Evolutionary conservation across 169 alveolate species (phyloP).

Genomic region (Eimeria sp.): DNA sequence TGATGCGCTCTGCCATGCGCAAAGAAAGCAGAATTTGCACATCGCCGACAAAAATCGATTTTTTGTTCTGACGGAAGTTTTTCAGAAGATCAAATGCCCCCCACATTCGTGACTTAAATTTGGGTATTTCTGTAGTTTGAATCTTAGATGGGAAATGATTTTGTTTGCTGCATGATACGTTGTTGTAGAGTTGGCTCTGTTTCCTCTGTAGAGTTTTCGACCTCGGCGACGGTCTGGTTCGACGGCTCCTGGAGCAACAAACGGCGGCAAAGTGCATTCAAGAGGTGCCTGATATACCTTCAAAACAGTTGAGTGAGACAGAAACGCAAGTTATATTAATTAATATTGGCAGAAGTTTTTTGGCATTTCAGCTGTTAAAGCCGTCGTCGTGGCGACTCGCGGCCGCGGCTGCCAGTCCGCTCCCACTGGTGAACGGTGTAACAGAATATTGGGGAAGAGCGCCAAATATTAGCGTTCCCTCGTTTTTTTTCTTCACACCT

Average conservation of each 20-base stretch:
- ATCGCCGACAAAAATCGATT: background rate
- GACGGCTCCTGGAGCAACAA: background rate
- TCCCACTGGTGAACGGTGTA: background rate
- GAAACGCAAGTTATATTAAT: background rate
- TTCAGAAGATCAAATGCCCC: too few species aligned
- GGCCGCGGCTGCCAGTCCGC: constrained; percentile 12
- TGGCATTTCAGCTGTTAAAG: background rate
- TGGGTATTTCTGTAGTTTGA: too few species aligned
- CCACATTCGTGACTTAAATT: background rate
- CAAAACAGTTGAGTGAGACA: background rate
- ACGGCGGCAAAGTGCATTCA: background rate
- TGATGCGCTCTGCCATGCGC: too few species aligned
- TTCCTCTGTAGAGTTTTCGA: background rate
- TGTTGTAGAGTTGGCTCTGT: background rate
- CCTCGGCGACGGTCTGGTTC: background rate
- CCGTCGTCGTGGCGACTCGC: background rate
- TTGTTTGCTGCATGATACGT: too few species aligned
- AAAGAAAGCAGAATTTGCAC: background rate
- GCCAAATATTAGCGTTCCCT: too few species aligned
- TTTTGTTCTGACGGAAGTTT: too few species aligned
- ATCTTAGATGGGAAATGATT: too few species aligned
- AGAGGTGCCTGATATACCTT: too few species aligned
- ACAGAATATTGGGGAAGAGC: background rate
- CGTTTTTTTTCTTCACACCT: too few species aligned
- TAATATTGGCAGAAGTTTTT: background rate